A percentile compares a stretch with the other conserved stretches of the same genome.
Conservation (phyloP, 352 stramenopile species). For the Phytophthora macrochlamydospora region DNA sequence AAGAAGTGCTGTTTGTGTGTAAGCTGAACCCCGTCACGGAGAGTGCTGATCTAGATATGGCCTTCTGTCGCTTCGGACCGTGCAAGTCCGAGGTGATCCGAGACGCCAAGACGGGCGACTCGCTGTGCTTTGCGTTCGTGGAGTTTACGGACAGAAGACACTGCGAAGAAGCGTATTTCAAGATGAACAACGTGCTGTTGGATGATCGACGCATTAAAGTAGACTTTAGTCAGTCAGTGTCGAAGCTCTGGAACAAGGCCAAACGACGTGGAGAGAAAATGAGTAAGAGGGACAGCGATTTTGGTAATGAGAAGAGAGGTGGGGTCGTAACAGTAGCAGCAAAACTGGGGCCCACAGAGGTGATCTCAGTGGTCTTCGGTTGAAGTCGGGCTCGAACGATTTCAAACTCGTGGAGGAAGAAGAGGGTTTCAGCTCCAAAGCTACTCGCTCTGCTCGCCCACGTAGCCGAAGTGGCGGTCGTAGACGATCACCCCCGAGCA, state of each 20-base stretch:
- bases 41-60: conserved; percentile 94
- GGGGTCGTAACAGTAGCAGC: conserved; percentile 12
- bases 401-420: conserved; percentile 65
- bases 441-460: too few relatives aligned
- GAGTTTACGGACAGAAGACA: conserved; percentile 96
- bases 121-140: conserved; percentile 98
- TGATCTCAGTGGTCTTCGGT: conserved; percentile 41
- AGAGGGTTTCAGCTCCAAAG: conserved; percentile 10
- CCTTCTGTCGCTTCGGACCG: conserved; percentile 92
- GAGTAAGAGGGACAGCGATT: conserved; percentile 59
- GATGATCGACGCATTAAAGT: conserved; percentile 96
- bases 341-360: conserved; percentile 15
- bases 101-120: conserved; percentile 97
- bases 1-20: conserved; percentile 99
- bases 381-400: conserved; percentile 45
- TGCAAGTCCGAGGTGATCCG: conserved; percentile 96
- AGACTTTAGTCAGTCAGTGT: conserved; percentile 99
- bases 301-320: conserved; percentile 38
- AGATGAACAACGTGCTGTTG: conserved; percentile 99
- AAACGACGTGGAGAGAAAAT: conserved; percentile 65
- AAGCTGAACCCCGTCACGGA: conserved; percentile 95
- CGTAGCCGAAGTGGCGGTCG: too few relatives aligned
- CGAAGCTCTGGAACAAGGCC: conserved; percentile 97
- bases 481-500: too few relatives aligned
- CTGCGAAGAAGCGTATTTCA: conserved; percentile 98